These are phyloP conservation scores for Tetragonia tetragonoides DNA, from an alignment of 148 eudicot species.

Conservation along the genomic window DNA sequence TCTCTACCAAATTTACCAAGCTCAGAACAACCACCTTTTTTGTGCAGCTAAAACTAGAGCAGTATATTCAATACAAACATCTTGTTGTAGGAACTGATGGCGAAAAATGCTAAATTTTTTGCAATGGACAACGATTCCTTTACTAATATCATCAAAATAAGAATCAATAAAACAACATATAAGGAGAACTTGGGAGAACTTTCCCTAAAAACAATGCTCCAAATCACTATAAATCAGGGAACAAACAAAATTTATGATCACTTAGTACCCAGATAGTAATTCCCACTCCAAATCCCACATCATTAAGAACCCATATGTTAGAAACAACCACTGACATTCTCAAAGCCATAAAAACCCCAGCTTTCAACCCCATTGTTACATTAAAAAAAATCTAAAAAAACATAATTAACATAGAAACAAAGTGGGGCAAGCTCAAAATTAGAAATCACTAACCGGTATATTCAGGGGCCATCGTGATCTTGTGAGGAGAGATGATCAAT, in stretches of 20 bases:
- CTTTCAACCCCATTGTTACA: slow-evolving; percentile 16
- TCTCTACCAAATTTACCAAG: neutral
- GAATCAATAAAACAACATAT: too few species aligned
- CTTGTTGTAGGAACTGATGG: too few species aligned
- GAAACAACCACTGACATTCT: slow-evolving; percentile 5
- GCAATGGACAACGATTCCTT: neutral
- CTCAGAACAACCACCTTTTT: neutral
- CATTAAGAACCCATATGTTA: slow-evolving; percentile 15
- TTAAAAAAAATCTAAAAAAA: neutral
- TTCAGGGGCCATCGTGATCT: slow-evolving; percentile 60
- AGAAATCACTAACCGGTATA: slow-evolving; percentile 42
- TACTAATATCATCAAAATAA: neutral
- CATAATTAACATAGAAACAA: slow-evolving; percentile 11
- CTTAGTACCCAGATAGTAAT: neutral
- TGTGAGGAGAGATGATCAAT: slow-evolving; percentile 42
- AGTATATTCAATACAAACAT: neutral
- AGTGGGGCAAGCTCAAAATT: slow-evolving; percentile 1
- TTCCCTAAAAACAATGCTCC: neutral
- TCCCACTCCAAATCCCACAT: slow-evolving; percentile 17
- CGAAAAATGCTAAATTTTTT: neutral
- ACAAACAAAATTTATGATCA: neutral
- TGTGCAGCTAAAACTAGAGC: neutral
- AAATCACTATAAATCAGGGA: neutral
- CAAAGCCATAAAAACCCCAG: slow-evolving; percentile 17
- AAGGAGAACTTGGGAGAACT: neutral